Conservation (phyloP, 2,329 filamentous ascomycete species). For the Lasiodiplodia citricola region DNA sequence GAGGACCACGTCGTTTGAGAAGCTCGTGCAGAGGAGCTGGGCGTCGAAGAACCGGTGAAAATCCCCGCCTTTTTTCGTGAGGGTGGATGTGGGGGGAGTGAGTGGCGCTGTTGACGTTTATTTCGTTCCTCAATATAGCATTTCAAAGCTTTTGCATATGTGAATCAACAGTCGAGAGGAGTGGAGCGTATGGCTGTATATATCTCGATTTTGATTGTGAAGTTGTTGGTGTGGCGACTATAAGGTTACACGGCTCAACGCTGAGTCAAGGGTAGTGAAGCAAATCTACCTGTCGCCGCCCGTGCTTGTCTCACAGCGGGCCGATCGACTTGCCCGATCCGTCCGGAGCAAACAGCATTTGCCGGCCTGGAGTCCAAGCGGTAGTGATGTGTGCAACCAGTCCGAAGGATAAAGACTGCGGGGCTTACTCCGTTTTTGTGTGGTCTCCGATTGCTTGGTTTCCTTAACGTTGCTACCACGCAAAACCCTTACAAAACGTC, state of each 20-base stretch:
- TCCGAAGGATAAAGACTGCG: neutral
- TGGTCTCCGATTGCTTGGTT: neutral
- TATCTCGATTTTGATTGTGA: neutral
- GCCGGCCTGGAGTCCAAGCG: neutral
- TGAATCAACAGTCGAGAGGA: neutral
- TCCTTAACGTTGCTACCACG: neutral
- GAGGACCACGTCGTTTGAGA: neutral
- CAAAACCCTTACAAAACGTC: neutral
- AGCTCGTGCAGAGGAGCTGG: slow-evolving; percentile 1
- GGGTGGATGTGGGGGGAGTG: neutral
- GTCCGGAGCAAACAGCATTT: neutral
- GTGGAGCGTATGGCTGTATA: neutral
- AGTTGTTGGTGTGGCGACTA: no score
- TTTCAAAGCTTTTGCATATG: neutral
- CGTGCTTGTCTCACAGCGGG: neutral
- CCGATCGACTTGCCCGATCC: neutral
- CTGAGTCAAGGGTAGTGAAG: neutral
- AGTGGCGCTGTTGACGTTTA: no score
- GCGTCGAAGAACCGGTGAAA: neutral
- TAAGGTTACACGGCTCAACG: no score
- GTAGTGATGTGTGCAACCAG: neutral
- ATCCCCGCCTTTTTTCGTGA: neutral
- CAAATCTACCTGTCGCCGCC: neutral
- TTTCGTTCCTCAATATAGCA: no score
- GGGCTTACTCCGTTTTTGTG: neutral